phyloP scores from a whole-genome alignment of 176 grass and related monocot species.

The Oryza meridionalis region DNA sequence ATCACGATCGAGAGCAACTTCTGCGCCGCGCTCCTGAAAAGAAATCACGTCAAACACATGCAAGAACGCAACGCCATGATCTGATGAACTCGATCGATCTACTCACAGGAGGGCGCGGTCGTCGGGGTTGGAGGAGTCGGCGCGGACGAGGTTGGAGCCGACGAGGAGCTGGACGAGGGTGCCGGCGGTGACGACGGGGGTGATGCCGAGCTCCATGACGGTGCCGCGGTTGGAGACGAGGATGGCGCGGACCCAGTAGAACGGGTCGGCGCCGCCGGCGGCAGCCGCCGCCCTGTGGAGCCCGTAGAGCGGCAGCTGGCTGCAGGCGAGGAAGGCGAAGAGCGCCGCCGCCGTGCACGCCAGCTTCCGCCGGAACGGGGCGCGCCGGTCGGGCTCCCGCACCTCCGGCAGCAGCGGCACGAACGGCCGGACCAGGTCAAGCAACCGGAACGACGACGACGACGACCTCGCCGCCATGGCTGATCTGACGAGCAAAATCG shows the following conservation, averaged over 20 bases:
- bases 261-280: constrained; percentile 34
- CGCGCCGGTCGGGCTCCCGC: constrained; percentile 32
- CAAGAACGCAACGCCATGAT: background rate
- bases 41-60: background rate
- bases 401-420: constrained; percentile 42
- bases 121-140: constrained; percentile 19
- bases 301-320: constrained; percentile 35
- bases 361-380: constrained; percentile 33
- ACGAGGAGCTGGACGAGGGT: background rate
- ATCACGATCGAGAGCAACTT: constrained; percentile 46
- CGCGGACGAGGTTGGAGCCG: constrained; percentile 21
- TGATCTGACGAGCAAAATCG: too few species aligned
- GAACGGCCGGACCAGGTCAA: constrained; percentile 33
- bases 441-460: background rate
- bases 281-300: background rate
- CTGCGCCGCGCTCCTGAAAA: constrained; percentile 38
- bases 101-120: constrained; percentile 47
- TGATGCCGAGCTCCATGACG: constrained; percentile 51
- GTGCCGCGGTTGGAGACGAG: constrained; percentile 44
- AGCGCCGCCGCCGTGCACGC: constrained; percentile 35
- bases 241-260: constrained; percentile 46
- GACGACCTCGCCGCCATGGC: background rate
- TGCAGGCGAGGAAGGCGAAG: constrained; percentile 45
- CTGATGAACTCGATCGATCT: too few species aligned
- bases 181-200: background rate